Conservation (phyloP, 192 early-diverging fungal genomes). For the Coemansia sp. region DNA sequence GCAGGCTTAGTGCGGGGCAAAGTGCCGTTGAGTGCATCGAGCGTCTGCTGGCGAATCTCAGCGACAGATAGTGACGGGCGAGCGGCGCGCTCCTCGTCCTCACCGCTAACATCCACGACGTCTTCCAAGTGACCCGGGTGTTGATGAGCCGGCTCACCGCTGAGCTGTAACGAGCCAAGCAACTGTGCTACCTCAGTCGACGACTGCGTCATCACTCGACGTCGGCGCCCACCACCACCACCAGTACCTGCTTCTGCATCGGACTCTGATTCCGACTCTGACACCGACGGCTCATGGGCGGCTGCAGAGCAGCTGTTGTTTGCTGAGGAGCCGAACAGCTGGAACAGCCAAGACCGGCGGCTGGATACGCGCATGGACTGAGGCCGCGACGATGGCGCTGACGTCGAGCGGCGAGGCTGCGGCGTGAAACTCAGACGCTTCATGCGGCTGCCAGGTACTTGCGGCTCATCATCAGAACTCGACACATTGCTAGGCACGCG, state of each 20-base stretch:
- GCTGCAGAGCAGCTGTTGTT: not conserved
- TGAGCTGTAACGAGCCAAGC: constrained; percentile 23
- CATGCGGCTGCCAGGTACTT: not conserved
- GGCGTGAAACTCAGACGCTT: constrained; percentile 34
- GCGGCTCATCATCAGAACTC: constrained; percentile 5
- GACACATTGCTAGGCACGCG: constrained; percentile 3
- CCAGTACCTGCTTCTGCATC: constrained; percentile 4
- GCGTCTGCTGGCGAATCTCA: constrained; percentile 49
- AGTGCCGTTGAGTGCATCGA: constrained; percentile 49
- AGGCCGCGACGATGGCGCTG: constrained; percentile 40
- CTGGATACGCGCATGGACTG: constrained; percentile 44
- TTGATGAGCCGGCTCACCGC: constrained; percentile 10
- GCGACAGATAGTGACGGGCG: constrained; percentile 35
- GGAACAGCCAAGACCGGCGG: constrained; percentile 38
- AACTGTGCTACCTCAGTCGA: constrained; percentile 29
- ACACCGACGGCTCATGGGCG: not conserved
- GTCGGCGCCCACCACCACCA: constrained; percentile 11
- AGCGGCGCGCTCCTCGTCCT: constrained; percentile 39
- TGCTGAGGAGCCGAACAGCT: constrained; percentile 25
- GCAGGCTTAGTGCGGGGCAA: not conserved
- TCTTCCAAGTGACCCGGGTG: constrained; percentile 24
- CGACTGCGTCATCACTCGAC: constrained; percentile 48
- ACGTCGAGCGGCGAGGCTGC: constrained; percentile 44
- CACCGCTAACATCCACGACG: constrained; percentile 42
- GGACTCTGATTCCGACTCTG: not conserved